A percentile compares a stretch with the other conserved stretches of the same genome.
These are phyloP conservation scores for Phaeosphaeria sp. DNA, from an alignment of 2,329 filamentous ascomycete species.

Conservation along the genomic window DNA sequence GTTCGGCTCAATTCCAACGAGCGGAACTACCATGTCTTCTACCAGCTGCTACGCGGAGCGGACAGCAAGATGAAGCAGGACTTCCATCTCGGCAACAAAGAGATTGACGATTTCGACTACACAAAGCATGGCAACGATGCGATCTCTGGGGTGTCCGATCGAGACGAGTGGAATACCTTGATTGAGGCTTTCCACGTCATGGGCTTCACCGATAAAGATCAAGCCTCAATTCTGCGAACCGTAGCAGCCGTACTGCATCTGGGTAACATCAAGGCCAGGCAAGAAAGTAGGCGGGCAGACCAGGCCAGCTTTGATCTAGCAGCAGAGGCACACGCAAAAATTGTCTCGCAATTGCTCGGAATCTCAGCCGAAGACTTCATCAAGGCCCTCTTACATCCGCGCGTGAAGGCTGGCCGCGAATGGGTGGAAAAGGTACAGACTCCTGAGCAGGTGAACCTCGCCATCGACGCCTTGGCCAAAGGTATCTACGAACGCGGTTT, in stretches of 20 bases:
- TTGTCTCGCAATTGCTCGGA: constrained; percentile 83
- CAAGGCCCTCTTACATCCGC: constrained; percentile 87
- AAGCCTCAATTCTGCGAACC: constrained; percentile 81
- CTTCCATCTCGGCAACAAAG: constrained; percentile 76
- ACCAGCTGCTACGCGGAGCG: constrained; percentile 89
- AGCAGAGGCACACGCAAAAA: constrained; percentile 75
- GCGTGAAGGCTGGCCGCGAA: constrained; percentile 92
- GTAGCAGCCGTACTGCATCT: constrained; percentile 92
- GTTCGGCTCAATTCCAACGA: constrained; percentile 87
- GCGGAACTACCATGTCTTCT: constrained; percentile 97
- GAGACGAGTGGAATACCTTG: constrained; percentile 85
- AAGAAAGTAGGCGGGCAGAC: constrained; percentile 88
- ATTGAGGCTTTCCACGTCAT: constrained; percentile 95
- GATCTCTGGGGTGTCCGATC: constrained; percentile 88
- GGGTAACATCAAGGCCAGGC: constrained; percentile 87
- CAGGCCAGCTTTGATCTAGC: constrained; percentile 84
- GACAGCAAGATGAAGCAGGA: constrained; percentile 75
- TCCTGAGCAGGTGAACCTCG: constrained; percentile 90
- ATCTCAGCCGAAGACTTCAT: constrained; percentile 86
- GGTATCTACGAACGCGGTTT: constrained; percentile 98
- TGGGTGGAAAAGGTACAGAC: constrained; percentile 99
- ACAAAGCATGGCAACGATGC: constrained; percentile 90
- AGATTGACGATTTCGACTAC: constrained; percentile 88
- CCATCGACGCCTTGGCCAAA: constrained; percentile 90
- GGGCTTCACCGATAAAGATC: constrained; percentile 88